Percentiles rank a stretch among this genome's conserved stretches.
These are phyloP conservation scores for Penicillium brasilianum DNA, from an alignment of 2,329 filamentous ascomycete species.

Conservation along the genomic window DNA sequence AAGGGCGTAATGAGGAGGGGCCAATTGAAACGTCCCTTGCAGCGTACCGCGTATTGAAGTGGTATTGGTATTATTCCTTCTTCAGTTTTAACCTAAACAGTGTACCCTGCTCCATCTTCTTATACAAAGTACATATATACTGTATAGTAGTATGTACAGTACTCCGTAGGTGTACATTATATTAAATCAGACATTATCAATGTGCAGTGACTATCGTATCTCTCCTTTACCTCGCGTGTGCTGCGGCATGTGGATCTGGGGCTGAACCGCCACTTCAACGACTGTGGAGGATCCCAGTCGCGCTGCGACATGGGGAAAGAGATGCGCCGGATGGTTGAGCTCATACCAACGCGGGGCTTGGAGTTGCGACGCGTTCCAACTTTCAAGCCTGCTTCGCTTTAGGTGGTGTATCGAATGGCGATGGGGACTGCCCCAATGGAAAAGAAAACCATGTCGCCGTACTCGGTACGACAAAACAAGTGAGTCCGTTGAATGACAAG, in stretches of 20 bases:
- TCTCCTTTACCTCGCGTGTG: constrained; percentile 15
- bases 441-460: no score
- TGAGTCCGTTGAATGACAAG: neutral
- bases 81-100: no score
- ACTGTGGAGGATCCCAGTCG: constrained; percentile 13
- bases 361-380: constrained; percentile 1
- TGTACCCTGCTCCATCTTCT: neutral
- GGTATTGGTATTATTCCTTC: neutral
- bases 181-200: neutral
- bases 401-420: neutral
- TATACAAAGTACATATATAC: neutral
- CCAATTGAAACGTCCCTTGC: constrained; percentile 9
- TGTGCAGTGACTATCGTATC: neutral
- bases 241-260: constrained; percentile 29
- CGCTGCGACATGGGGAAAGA: neutral
- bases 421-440: neutral
- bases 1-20: neutral
- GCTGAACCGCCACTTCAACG: constrained; percentile 28
- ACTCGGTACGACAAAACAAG: no score
- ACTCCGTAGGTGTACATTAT: neutral
- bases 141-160: neutral
- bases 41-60: neutral
- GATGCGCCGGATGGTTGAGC: neutral
- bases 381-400: no score
- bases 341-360: constrained; percentile 5